A percentile compares a stretch with the other conserved stretches of the same genome.
Evolutionary conservation across 345 rosid genomes (phyloP).

Genomic region (Melastoma malabathricum): DNA sequence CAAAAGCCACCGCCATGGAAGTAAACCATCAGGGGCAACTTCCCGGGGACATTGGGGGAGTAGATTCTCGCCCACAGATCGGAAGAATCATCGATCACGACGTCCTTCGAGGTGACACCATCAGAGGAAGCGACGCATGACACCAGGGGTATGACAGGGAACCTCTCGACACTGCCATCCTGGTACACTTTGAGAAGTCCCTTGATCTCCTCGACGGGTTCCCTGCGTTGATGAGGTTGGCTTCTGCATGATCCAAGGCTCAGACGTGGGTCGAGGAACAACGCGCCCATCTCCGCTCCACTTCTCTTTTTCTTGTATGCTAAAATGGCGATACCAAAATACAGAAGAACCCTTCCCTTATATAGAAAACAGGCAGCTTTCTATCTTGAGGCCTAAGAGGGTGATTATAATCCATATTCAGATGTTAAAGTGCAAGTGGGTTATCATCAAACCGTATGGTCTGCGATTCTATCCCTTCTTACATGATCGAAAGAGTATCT

Average conservation of each 20-base stretch:
- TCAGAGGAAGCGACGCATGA: slow-evolving; percentile 20
- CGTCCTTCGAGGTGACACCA: slow-evolving; percentile 39
- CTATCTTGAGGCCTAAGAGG: too few species aligned
- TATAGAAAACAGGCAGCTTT: too few species aligned
- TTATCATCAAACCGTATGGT: too few species aligned
- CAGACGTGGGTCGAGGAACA: slow-evolving; percentile 18
- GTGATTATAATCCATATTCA: too few species aligned
- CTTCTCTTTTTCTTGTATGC: too few species aligned
- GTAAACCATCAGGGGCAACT: slow-evolving; percentile 37
- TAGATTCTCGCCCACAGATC: slow-evolving; percentile 63
- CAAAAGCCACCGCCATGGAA: slow-evolving; percentile 74
- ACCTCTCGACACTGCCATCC: slow-evolving; percentile 69
- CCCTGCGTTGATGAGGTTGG: slow-evolving; percentile 17
- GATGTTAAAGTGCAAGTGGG: too few species aligned
- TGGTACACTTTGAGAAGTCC: slow-evolving; percentile 56
- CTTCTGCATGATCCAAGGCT: slow-evolving; percentile 19
- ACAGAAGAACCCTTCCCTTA: too few species aligned
- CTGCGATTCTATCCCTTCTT: too few species aligned
- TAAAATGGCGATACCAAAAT: too few species aligned
- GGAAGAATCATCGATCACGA: slow-evolving; percentile 28
- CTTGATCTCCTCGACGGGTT: slow-evolving; percentile 38
- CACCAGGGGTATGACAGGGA: slow-evolving; percentile 35
- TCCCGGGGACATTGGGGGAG: slow-evolving; percentile 23
- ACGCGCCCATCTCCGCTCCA: slow-evolving; percentile 28
- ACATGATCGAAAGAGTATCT: too few species aligned